These are phyloP conservation scores for Phytophthora megakarya DNA, from an alignment of 352 stramenopile genomes.

Conservation along the genomic window DNA sequence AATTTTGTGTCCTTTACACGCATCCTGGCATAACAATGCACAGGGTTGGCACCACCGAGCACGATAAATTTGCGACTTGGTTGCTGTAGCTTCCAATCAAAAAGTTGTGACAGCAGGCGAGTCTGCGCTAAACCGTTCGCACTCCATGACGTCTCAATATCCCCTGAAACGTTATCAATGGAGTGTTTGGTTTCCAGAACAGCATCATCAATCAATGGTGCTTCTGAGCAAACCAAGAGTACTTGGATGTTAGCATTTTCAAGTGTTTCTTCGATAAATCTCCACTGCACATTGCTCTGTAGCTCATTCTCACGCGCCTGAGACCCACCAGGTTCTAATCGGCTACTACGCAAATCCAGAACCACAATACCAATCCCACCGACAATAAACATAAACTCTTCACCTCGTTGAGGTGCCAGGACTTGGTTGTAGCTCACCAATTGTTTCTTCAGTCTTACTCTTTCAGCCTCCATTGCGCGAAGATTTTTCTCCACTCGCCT, in stretches of 20 bases:
- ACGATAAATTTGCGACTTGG: constrained; percentile 50
- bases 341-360: constrained; percentile 63
- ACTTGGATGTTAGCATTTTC: constrained; percentile 36
- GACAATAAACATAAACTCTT: constrained; percentile 60
- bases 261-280: constrained; percentile 56
- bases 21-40: constrained; percentile 44
- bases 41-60: constrained; percentile 45
- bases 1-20: constrained; percentile 52
- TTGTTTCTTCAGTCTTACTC: constrained; percentile 51
- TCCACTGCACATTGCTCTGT: constrained; percentile 64
- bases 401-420: constrained; percentile 55
- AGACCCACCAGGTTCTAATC: constrained; percentile 61
- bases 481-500: constrained; percentile 66
- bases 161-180: neutral
- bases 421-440: constrained; percentile 69
- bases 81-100: constrained; percentile 75
- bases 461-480: constrained; percentile 55
- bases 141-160: constrained; percentile 49
- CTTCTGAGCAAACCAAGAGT: constrained; percentile 58
- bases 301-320: constrained; percentile 61
- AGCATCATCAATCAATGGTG: constrained; percentile 50
- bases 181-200: neutral
- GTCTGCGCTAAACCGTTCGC: constrained; percentile 39
- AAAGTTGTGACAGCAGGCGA: constrained; percentile 55
- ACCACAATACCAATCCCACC: constrained; percentile 58